Evolutionary conservation across 78 protist species (phyloP), one percentile per base, ranked within the genome.

Genomic region (Isochrysis galbana): DNA sequence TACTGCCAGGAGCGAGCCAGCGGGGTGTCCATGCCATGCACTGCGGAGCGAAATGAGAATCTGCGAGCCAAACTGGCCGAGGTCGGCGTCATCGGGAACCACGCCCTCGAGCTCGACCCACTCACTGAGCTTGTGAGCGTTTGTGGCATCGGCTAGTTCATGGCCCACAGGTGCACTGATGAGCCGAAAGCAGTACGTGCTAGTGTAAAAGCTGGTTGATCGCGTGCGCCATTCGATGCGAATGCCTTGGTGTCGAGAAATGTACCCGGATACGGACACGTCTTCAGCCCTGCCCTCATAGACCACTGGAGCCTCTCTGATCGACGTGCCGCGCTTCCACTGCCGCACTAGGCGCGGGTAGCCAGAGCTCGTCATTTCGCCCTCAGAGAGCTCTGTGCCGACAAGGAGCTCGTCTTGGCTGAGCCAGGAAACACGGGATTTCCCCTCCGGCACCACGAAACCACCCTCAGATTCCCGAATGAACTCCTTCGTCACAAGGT

Each of bases 291-390:
- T 88, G 39, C 46, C 93, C 61, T 41, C 90, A 61, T 39, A 91
- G 42, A 90, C 93, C 61, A 23, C 44, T 17, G 0, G n/a, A 21
- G 93, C 93, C 61, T 29, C 77, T 32, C 10, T 51, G 46, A 78
- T 46, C 77, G 44, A 42, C 78, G 87, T 51, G 67, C 93, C 93
- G 17, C 93, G 87, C 23, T 21, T 32, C 93, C 93, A 90, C 93
- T 41, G 41, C 42, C 48, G 26, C 47, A 83, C 83, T 4, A n/a
- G 42, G 61, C 91, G 91, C 34, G 93, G 90, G 90, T 91, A 91
- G 41, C 93, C 93, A 34, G 54, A 34, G 44, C 42, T 45, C 19
- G 93, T 91, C 54, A 83, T 23, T 25, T 44, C 44, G 23, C 70
- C 83, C 19, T 3, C 89, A 11, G 36, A 89, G 17, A n/a, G 19